Conservation (phyloP, 257 asterid genomes). For the Nicotiana noctiflora region DNA sequence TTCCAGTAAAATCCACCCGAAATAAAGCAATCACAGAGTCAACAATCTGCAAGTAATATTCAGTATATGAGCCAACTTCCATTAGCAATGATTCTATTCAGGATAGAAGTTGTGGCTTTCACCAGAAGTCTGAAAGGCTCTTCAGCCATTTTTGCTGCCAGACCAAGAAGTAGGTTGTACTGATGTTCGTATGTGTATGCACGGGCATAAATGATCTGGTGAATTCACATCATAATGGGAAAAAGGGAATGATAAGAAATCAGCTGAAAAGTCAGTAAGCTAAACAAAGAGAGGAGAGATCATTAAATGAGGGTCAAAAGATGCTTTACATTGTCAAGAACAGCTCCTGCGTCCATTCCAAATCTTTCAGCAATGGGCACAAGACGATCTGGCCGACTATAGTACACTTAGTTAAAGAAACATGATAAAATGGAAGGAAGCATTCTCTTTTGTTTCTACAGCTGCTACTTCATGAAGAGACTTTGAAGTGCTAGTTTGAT, state of each 20-base stretch:
- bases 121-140: slow-evolving; percentile 98
- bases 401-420: slow-evolving; percentile 36
- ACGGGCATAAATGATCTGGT: slow-evolving; percentile 92
- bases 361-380: slow-evolving; percentile 96
- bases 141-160: slow-evolving; percentile 99
- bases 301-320: slow-evolving; percentile 7
- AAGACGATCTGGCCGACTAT: slow-evolving; percentile 92
- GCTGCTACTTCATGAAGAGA: background rate
- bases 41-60: slow-evolving; percentile 55
- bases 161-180: slow-evolving; percentile 89
- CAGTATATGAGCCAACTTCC: slow-evolving; percentile 13
- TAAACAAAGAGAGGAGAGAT: background rate
- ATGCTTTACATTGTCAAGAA: slow-evolving; percentile 75
- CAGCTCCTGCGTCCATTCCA: slow-evolving; percentile 99
- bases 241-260: background rate
- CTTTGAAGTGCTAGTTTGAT: background rate
- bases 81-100: slow-evolving; percentile 3
- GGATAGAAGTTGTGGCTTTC: slow-evolving; percentile 19
- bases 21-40: slow-evolving; percentile 95
- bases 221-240: background rate
- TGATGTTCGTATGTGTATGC: slow-evolving; percentile 99
- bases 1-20: slow-evolving; percentile 94
- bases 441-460: no score
- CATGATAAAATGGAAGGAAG: background rate
- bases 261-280: background rate